Percentiles rank a stretch among this genome's conserved stretches.
These are phyloP conservation scores for Apiospora malaysiana DNA, from an alignment of 2,329 filamentous ascomycete genomes.

Conservation along the genomic window DNA sequence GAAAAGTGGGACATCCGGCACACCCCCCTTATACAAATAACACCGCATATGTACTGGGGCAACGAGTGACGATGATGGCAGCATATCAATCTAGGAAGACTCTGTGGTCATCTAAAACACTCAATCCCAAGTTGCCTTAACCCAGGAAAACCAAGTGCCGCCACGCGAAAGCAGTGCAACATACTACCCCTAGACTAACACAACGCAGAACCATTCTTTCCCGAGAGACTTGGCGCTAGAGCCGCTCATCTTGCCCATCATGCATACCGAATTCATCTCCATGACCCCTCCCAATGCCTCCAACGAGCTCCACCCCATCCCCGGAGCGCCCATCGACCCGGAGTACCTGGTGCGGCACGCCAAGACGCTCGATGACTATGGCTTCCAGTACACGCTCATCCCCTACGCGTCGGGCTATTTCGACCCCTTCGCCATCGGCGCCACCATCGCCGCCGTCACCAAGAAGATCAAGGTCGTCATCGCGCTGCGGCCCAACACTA, in stretches of 20 bases:
- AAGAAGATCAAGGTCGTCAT: conserved; percentile 67
- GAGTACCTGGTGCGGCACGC: conserved; percentile 63
- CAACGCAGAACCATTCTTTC: neutral
- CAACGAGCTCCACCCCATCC: conserved; percentile 60
- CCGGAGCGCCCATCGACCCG: conserved; percentile 57
- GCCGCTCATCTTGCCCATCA: conserved; percentile 27
- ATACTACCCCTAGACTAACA: neutral
- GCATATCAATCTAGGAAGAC: neutral
- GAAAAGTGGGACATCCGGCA: neutral
- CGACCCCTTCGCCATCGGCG: conserved; percentile 64
- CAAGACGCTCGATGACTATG: conserved; percentile 62
- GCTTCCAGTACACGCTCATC: conserved; percentile 66
- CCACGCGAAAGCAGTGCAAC: neutral
- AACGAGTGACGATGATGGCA: neutral
- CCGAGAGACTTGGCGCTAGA: neutral
- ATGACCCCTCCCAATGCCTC: conserved; percentile 62
- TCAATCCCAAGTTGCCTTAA: neutral
- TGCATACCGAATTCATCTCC: conserved; percentile 64
- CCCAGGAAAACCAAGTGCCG: neutral
- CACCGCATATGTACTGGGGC: neutral
- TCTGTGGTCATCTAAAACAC: neutral
- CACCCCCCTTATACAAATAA: neutral
- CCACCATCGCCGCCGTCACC: conserved; percentile 61
- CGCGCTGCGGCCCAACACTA: conserved; percentile 64
- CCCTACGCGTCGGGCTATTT: conserved; percentile 62